Percentiles rank a stretch among this genome's conserved stretches.
phyloP scores from a whole-genome alignment of 2,329 filamentous ascomycete genomes.

The Botrytis elliptica region DNA sequence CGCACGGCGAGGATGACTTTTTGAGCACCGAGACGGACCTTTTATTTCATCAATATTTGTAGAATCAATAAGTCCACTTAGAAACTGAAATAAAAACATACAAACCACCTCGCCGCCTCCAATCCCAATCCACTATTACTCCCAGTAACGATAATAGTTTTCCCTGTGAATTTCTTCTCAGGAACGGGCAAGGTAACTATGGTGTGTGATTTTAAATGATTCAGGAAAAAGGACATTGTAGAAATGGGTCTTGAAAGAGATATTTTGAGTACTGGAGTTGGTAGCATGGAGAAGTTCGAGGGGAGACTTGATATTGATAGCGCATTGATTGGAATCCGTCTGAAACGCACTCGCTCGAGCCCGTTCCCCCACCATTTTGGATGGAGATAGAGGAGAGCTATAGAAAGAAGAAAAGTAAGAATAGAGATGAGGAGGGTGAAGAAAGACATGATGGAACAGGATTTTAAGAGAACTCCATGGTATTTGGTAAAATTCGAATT shows the following conservation, averaged over 20 bases:
- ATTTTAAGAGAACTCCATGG: neutral
- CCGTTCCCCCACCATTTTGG: neutral
- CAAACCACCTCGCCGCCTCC: neutral
- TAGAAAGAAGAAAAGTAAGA: neutral
- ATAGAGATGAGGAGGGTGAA: neutral
- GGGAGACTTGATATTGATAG: neutral
- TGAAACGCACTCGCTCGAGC: neutral
- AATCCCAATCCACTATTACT: neutral
- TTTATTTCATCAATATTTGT: no score
- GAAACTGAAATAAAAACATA: no score
- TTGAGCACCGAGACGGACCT: neutral
- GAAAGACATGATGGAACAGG: neutral
- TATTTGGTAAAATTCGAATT: neutral
- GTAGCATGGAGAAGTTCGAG: neutral
- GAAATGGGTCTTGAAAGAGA: neutral
- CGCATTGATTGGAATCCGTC: neutral
- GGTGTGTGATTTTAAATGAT: neutral
- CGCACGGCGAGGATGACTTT: neutral
- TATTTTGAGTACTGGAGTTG: neutral
- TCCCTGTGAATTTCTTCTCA: neutral
- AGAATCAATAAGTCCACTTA: no score
- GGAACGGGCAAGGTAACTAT: neutral
- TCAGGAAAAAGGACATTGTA: neutral
- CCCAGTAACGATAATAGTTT: neutral
- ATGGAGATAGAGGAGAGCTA: neutral